Base-by-base conservation (phyloP, 2,329 filamentous ascomycete genomes). In the Colletotrichum incanum region DNA sequence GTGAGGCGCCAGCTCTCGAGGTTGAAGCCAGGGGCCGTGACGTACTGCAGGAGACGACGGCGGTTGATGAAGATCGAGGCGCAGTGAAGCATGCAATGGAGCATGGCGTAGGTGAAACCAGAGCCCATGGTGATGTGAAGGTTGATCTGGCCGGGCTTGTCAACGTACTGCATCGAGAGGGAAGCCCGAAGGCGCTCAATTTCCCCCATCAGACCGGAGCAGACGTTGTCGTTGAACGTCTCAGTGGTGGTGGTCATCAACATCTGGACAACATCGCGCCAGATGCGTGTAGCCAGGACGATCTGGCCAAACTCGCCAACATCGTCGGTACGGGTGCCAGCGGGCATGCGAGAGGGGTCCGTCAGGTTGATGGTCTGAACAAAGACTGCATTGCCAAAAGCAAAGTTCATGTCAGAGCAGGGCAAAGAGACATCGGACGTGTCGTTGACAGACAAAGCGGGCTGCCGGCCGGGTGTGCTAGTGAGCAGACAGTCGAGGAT, bases 61-160 rank as follows among this genome's bases (percentile, higher is more conserved):
- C 89, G 87, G 77, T 90, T 88, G 58, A 90, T 87, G 78, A 91
- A 90, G 74, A 91, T 88, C 37, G 87, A 89, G 12, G 88, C 87
- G 76, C 88, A 90, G 77, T 91, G 88, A 26, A 91, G 83, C 28
- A 91, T 85, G 68, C 87, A 90, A 79, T 91, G 89, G 62, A 91
- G 84, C 87, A 91, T 89, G 73, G 89, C 88, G 77, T 89, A 91
- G 0, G 88, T 90, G 76, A 88, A 89, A 67, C 89, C 89, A 55
- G 88, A 90, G 45, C 89, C 89, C 89, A 91, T 91, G 26, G 89
- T 90, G 77, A 91, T 90, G 79, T 91, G 89, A 6, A 90, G 82
- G 76, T 86, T 88, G 77, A 91, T 89, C 80, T 91, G 89, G 49
- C 87, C 87, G 0, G 88, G 86, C 80, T 91, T 90, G 76, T 91